Evolutionary conservation across 2,329 filamentous ascomycete species (phyloP).

Genomic region (Colletotrichum limetticola): DNA sequence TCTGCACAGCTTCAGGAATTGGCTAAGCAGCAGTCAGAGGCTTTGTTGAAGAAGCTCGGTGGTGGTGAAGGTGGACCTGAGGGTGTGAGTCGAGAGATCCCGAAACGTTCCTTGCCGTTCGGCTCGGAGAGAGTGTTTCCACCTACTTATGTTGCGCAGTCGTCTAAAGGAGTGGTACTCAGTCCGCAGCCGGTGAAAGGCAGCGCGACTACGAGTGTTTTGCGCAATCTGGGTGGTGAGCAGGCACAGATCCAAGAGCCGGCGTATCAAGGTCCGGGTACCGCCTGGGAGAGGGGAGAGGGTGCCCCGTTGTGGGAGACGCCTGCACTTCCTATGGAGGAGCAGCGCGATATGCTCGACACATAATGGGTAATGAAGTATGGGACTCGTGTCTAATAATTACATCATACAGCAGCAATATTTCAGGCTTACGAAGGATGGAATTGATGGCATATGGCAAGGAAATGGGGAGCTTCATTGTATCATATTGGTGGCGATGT

Average conservation of each 20-base stretch:
- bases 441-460: background rate
- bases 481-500: constrained; percentile 6
- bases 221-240: constrained; percentile 44
- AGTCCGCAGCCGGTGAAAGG: constrained; percentile 57
- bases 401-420: constrained; percentile 27
- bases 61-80: constrained; percentile 42
- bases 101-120: constrained; percentile 61
- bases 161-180: constrained; percentile 45
- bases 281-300: constrained; percentile 64
- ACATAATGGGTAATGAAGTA: constrained; percentile 39
- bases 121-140: constrained; percentile 61
- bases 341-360: constrained; percentile 54
- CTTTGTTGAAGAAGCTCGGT: constrained; percentile 65
- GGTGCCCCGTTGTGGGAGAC: constrained; percentile 47
- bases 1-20: constrained; percentile 76
- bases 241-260: constrained; percentile 50
- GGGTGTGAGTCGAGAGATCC: constrained; percentile 54
- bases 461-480: background rate
- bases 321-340: constrained; percentile 51
- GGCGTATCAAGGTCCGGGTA: constrained; percentile 61
- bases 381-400: constrained; percentile 17
- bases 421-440: background rate
- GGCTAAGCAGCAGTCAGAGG: constrained; percentile 72
- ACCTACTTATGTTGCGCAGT: constrained; percentile 56
- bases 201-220: constrained; percentile 46